Base-by-base conservation (phyloP, 1,284 basidiomycete species). In the Cutaneotrichosporon arboriforme region DNA sequence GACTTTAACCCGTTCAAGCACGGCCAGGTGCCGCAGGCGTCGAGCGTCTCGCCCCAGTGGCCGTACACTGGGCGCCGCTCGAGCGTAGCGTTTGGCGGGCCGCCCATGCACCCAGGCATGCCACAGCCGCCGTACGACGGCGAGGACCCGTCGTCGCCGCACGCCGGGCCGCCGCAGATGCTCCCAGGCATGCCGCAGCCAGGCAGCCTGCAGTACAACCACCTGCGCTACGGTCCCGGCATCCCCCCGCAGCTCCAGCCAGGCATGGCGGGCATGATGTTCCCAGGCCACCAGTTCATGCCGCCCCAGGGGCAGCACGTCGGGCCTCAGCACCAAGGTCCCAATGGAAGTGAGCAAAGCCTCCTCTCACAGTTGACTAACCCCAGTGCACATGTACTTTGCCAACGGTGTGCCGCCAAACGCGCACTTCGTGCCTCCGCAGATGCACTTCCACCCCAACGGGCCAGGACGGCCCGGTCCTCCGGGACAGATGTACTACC, bases 1-100 rank as follows among this genome's bases (percentile, higher is more conserved):
- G 92, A 96, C 66, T 97, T 96, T 72, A 94, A 92, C 74, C 89
- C 91, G 22, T 93, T 69, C 66, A 90, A 91, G 76, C 82, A 84
- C 65, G 53, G 57, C 33, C 57, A 55, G 51, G 84, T 90, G 51
- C 81, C 80, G 8, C 86, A 88, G 55, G 83, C 90, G 12, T 76
- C 81, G 21, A 79, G 82, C 62, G 81, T 90, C 60, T 86, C 79
- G 20, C 80, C 87, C 1, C 79, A 81, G 60, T 96, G 91, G 92
- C 87, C 87, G 22, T 94, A 88, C 76, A 86, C 76, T 61, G 91
- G 91, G 65, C 90, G 91, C 74, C 84, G 88, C 40, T 90, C 81
- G 61, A 82, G 88, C 79, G 88, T 88, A 78, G 56, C 54, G 18
- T 49, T 58, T 40, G 56, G 43, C 21, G 55, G 42, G 17, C 86